Evolutionary conservation across 768 basidiomycete species (phyloP), one percentile per base, ranked within the genome.

Genomic region (Mycena kentingensis): DNA sequence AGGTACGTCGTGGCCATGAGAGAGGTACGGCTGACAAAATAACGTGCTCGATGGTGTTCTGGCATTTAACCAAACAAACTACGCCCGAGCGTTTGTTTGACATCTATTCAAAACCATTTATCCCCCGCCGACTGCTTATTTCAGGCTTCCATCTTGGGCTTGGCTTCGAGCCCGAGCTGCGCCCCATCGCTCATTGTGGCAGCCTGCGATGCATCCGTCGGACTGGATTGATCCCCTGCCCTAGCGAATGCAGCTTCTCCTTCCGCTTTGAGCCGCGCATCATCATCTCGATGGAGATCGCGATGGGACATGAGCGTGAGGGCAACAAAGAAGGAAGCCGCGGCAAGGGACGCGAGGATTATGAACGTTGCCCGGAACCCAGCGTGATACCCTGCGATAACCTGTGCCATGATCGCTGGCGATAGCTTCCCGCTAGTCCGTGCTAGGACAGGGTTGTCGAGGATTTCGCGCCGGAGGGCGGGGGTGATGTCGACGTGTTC

Each of bases 361-460:
- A 58, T 60, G 57, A 63, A 63, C 3, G 57, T 55, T 22, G 57
- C 46, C n/a, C 62, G 47, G 41, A 63, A 63, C 2, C 62, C 59
- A 36, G 46, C 45, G 29, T 52, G 60, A 49, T 63, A 63, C 2
- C 56, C 62, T 19, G 45, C 46, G 26, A 55, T 32, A 5, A 63
- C 53, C 18, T 41, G 42, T 12, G 46, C 24, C 19, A 57, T 52
- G 3, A 55, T 32, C 12, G 43, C 51, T 3, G 53, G 53, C 19
- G 43, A 36, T 6, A 60, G 48, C 4, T 10, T 42, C 24, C n/a
- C n/a, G n/a, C n/a, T n/a, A n/a, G 55, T n/a, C 6, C 58, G 58
- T 12, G 58, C 55, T 4, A 51, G 46, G 10, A 51, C 52, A n/a
- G 61, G 61, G 32, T 57, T 56, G 46, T 60, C 50, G 8, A 60